Percentiles rank a stretch among this genome's conserved stretches.
These are phyloP conservation scores for Aspergillaceae sp. DNA, from an alignment of 2,329 filamentous ascomycete genomes.

Conservation along the genomic window DNA sequence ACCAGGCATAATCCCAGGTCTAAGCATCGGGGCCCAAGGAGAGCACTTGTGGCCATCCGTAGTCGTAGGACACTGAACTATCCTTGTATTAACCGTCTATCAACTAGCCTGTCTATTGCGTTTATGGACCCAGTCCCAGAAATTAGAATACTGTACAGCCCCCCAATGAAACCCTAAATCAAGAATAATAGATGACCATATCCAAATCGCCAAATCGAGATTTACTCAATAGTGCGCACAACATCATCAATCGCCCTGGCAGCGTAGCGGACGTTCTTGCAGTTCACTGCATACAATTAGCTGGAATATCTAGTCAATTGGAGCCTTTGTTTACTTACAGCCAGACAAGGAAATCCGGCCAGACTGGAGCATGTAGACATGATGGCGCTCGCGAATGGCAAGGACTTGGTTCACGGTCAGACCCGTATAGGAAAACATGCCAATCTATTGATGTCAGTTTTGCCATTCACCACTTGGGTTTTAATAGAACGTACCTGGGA, in stretches of 20 bases:
- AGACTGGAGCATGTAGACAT: slow-evolving; percentile 14
- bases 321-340: slow-evolving; percentile 5
- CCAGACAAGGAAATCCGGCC: slow-evolving; percentile 14
- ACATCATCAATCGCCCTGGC: slow-evolving; percentile 12
- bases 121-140: too few species aligned
- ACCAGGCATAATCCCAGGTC: too few species aligned
- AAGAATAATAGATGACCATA: too few species aligned
- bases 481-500: slow-evolving; percentile 5
- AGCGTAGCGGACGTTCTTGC: slow-evolving; percentile 9
- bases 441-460: slow-evolving; percentile 6
- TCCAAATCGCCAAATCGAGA: neutral
- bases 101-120: neutral
- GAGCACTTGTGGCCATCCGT: too few species aligned
- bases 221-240: slow-evolving; percentile 5
- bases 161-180: too few species aligned
- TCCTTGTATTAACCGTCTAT: neutral
- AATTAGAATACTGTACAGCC: too few species aligned
- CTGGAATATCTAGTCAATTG: neutral
- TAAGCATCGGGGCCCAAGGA: too few species aligned
- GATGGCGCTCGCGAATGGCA: slow-evolving; percentile 9
- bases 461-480: neutral
- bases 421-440: slow-evolving; percentile 15
- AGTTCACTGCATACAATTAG: slow-evolving; percentile 7
- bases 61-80: too few species aligned
- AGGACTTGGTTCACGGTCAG: slow-evolving; percentile 7